A percentile compares a stretch with the other conserved stretches of the same genome.
Conservation (phyloP, 768 basidiomycete species). For the Boletus fagicola region DNA sequence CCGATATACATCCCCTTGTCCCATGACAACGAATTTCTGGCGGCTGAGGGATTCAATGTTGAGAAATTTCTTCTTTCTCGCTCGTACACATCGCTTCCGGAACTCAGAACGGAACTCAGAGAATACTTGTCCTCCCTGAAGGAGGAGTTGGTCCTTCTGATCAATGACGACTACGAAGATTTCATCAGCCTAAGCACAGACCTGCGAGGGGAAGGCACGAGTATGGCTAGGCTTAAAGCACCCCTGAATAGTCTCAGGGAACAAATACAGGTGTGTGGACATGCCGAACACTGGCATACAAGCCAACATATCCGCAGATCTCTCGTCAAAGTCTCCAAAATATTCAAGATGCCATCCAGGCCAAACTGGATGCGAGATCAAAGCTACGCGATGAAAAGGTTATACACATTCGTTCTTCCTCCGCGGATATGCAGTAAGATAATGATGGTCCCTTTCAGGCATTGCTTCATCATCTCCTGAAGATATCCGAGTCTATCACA, state of each 20-base stretch:
- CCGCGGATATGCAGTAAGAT: background rate
- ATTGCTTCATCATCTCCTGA: slow-evolving; percentile 81
- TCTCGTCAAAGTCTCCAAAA: slow-evolving; percentile 60
- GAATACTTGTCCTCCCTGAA: slow-evolving; percentile 82
- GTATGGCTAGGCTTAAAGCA: slow-evolving; percentile 62
- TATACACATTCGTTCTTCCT: slow-evolving; percentile 1
- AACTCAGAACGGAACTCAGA: slow-evolving; percentile 82
- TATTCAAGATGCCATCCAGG: slow-evolving; percentile 72
- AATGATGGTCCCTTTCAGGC: slow-evolving; percentile 46
- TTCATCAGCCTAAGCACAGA: slow-evolving; percentile 97
- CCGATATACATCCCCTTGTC: slow-evolving; percentile 72
- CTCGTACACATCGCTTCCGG: slow-evolving; percentile 79
- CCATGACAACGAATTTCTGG: slow-evolving; percentile 74
- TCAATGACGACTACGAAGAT: slow-evolving; percentile 97
- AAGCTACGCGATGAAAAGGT: slow-evolving; percentile 84
- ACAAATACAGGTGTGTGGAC: slow-evolving; percentile 59
- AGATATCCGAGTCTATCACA: slow-evolving; percentile 87
- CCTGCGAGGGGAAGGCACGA: slow-evolving; percentile 76
- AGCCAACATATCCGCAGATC: slow-evolving; percentile 34
- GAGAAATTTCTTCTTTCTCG: slow-evolving; percentile 88
- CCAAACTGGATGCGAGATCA: slow-evolving; percentile 73
- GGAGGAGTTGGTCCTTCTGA: slow-evolving; percentile 91
- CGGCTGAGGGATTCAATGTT: slow-evolving; percentile 67
- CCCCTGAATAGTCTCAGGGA: slow-evolving; percentile 64
- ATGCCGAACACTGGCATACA: background rate